These are phyloP conservation scores for Chlorophyllum brunneum DNA, from an alignment of 768 basidiomycete species.

Conservation along the genomic window DNA sequence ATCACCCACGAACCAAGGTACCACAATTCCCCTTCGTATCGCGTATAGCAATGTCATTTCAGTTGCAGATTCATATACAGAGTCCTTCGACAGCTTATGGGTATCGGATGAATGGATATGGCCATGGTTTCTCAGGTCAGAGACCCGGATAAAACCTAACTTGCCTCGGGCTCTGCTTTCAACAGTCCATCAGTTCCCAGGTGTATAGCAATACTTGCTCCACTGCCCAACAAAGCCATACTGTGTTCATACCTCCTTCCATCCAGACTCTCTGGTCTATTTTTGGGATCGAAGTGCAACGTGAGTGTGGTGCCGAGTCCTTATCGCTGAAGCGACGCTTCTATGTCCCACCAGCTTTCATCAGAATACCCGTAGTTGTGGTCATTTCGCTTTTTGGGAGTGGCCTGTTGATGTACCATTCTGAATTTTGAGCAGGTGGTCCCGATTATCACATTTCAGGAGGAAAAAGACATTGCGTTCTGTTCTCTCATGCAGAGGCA, in stretches of 20 bases:
- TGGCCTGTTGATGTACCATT: background rate
- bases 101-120: no score
- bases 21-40: no score
- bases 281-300: constrained; percentile 4
- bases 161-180: background rate
- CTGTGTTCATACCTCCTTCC: background rate
- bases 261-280: background rate
- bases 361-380: background rate
- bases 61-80: no score
- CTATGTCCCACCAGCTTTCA: background rate
- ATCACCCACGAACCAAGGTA: no score
- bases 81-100: no score
- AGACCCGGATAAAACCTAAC: background rate
- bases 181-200: background rate
- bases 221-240: background rate
- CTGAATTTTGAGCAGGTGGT: constrained; percentile 1
- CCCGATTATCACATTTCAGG: background rate
- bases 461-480: no score
- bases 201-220: background rate
- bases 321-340: background rate
- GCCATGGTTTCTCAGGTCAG: background rate
- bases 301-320: background rate
- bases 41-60: no score
- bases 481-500: no score
- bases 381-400: background rate